Conservation (phyloP, 768 basidiomycete genomes). For the Mycena vulgaris region DNA sequence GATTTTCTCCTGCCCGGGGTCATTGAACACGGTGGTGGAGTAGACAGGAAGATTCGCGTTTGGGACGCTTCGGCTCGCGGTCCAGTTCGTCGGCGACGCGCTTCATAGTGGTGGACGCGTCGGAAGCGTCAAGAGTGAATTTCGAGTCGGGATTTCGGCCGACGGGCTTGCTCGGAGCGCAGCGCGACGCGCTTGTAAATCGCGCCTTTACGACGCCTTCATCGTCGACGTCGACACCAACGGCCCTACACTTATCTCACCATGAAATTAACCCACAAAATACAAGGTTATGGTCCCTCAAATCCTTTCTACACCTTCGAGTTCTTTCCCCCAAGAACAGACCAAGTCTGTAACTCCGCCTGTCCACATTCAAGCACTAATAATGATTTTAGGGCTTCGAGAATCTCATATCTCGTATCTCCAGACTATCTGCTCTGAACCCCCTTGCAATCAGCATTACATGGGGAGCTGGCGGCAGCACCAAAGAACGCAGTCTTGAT, state of each 20-base stretch:
- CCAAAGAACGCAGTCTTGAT: slow-evolving; percentile 89
- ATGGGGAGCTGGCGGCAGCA: slow-evolving; percentile 98
- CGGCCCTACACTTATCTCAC: no score
- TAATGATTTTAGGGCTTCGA: slow-evolving; percentile 79
- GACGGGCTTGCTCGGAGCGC: no score
- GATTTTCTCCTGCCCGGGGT: slow-evolving; percentile 46
- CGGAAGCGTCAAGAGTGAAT: no score
- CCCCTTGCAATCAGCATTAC: slow-evolving; percentile 94
- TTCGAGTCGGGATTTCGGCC: no score
- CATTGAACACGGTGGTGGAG: slow-evolving; percentile 36
- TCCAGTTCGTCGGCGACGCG: slow-evolving; percentile 31
- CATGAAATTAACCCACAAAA: slow-evolving; percentile 86
- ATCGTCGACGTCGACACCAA: no score
- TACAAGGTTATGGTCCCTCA: slow-evolving; percentile 58
- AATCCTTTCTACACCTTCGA: slow-evolving; percentile 94
- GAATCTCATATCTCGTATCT: slow-evolving; percentile 91
- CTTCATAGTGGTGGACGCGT: slow-evolving; percentile 43
- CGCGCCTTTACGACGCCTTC: no score
- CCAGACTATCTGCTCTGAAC: slow-evolving; percentile 80
- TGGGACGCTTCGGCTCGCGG: slow-evolving; percentile 1
- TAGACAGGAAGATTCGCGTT: background rate
- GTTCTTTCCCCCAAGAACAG: slow-evolving; percentile 97
- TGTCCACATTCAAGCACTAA: slow-evolving; percentile 11
- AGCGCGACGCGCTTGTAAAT: no score
- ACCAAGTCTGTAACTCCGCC: slow-evolving; percentile 68